phyloP scores from a whole-genome alignment of 352 stramenopile species.

The Pythium angustatum region DNA sequence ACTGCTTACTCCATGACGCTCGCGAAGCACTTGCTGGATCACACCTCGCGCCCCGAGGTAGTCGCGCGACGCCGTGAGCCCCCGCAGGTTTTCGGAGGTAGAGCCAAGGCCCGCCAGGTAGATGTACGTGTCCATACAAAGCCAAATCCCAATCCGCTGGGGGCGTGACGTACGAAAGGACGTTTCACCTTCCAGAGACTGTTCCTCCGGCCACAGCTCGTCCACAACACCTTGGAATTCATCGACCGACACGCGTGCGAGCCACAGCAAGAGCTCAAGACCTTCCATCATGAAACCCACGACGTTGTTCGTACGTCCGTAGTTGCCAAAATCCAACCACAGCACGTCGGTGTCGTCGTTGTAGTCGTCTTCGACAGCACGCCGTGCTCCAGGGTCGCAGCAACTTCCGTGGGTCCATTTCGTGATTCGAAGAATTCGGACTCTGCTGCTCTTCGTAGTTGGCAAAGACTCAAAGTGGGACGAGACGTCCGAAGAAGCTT shows the following conservation, averaged over 20 bases:
- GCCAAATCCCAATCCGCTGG: not conserved
- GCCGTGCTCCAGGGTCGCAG: not conserved
- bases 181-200: too few relatives aligned
- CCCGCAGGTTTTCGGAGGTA: too few relatives aligned
- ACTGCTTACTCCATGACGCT: too few relatives aligned
- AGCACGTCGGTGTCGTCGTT: not conserved
- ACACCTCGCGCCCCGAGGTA: not conserved
- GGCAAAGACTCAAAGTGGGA: too few relatives aligned
- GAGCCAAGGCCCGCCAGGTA: not conserved
- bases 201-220: not conserved
- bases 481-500: too few relatives aligned
- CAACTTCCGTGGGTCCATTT: not conserved
- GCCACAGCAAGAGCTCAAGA: not conserved
- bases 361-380: not conserved
- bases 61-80: not conserved
- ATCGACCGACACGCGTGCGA: not conserved
- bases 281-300: not conserved
- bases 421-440: not conserved
- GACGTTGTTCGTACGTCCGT: not conserved
- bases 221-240: not conserved
- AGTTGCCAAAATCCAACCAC: not conserved
- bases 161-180: too few relatives aligned
- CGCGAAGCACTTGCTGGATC: not conserved
- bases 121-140: not conserved
- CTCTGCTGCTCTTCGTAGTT: too few relatives aligned